Conservation (phyloP, 371 early-diverging fungal genomes). For the Mucor velutinosus region DNA sequence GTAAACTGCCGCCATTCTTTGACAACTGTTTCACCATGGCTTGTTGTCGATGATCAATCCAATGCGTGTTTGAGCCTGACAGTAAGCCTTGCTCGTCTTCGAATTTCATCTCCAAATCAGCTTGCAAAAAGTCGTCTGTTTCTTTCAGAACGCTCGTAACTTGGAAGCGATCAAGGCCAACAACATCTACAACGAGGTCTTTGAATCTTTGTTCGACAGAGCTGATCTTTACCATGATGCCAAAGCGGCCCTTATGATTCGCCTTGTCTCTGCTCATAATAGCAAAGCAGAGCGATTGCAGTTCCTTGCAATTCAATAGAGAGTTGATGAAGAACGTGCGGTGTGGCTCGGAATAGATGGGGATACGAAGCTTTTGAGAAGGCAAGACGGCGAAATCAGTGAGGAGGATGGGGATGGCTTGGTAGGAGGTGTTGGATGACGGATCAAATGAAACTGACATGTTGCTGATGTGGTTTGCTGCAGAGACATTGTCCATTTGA, state of each 20-base stretch:
- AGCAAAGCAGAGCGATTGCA: conserved; percentile 14
- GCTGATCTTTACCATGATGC: conserved; percentile 43
- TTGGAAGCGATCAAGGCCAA: conserved; percentile 47
- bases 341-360: conserved; percentile 6
- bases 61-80: not conserved
- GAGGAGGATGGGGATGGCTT: conserved; percentile 9
- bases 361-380: conserved; percentile 22
- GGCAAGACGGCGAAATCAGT: conserved; percentile 19
- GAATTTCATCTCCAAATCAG: conserved; percentile 21
- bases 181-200: conserved; percentile 42
- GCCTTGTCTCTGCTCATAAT: conserved; percentile 14
- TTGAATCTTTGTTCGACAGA: conserved; percentile 32
- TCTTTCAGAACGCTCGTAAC: conserved; percentile 24
- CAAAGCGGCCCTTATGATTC: conserved; percentile 32
- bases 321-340: not conserved
- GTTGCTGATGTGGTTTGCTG: not conserved
- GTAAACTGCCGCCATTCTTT: not conserved
- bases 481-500: not conserved
- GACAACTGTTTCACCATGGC: not conserved
- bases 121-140: conserved; percentile 28
- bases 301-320: conserved; percentile 9
- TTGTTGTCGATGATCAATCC: conserved; percentile 5
- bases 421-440: not conserved
- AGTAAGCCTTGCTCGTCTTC: conserved; percentile 3
- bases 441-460: conserved; percentile 8